phyloP scores from a whole-genome alignment of 495 filamentous ascomycete species.

The Ramalina peruviana region DNA sequence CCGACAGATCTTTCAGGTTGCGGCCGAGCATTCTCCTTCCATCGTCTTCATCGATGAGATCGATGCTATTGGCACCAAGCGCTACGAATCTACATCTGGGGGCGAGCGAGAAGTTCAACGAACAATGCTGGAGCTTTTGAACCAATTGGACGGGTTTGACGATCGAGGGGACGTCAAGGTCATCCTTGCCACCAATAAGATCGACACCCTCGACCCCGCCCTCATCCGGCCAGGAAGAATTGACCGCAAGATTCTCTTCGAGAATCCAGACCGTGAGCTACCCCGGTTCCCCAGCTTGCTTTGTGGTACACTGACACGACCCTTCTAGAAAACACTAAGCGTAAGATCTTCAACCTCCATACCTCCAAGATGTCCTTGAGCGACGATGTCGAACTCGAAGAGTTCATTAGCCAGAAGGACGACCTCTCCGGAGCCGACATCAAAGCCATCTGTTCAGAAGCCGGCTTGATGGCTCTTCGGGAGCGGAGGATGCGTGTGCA shows the following conservation, averaged over 20 bases:
- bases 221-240: constrained; percentile 96
- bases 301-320: constrained; percentile 21
- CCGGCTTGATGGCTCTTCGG: constrained; percentile 85
- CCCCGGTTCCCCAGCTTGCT: neutral
- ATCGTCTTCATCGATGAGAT: constrained; percentile 99
- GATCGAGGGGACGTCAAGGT: constrained; percentile 99
- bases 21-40: constrained; percentile 87
- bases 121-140: constrained; percentile 96
- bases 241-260: constrained; percentile 97
- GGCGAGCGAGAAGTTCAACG: constrained; percentile 96
- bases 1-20: constrained; percentile 94
- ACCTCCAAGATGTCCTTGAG: constrained; percentile 97
- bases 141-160: constrained; percentile 97
- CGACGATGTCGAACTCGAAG: constrained; percentile 90
- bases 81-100: constrained; percentile 93
- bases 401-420: constrained; percentile 98
- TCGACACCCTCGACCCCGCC: constrained; percentile 91
- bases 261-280: constrained; percentile 86
- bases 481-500: constrained; percentile 96
- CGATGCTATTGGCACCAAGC: constrained; percentile 97
- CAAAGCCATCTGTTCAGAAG: constrained; percentile 96
- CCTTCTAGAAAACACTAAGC: constrained; percentile 77
- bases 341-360: constrained; percentile 99
- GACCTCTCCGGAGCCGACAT: constrained; percentile 96
- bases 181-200: constrained; percentile 99